Evolutionary conservation across 1,284 basidiomycete species (phyloP), one percentile per base, ranked within the genome.

Genomic region (Melampsora americana): DNA sequence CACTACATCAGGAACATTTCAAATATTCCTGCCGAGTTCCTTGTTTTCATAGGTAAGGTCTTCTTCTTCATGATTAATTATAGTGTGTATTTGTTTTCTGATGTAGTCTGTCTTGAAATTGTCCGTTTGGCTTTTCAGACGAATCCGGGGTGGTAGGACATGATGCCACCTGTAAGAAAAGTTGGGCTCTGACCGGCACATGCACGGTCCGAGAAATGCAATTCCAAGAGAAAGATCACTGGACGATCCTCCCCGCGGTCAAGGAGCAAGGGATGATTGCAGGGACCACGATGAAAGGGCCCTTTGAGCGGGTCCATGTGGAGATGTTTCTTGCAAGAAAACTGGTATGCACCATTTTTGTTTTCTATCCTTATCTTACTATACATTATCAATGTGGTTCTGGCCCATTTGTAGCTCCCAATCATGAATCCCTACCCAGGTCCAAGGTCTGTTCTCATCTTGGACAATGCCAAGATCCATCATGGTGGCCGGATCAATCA

Each of bases 391-490:
- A 3, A 4, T 2, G 5, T 3, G 3, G 4, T 16, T 53, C 3
- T 16, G 5, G 4, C 26, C 50, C n/a, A n/a, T n/a, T n/a, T 32
- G 9, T 30, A 59, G 67, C 67, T 69, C n/a, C 67, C 67, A 12
- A 26, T 39, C 20, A 69, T 60, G 53, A 42, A 35, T n/a, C 1
- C 6, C 0, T 69, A 56, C 53, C 67, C 53, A 2, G 50, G 39
- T 0, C 50, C 2, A 6, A 35, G 56, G 7, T 56, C 48, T 16
- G 50, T 69, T 39, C 67, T 69, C 5, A 18, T 69, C 2, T 42
- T 61, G 35, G 59, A 70, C 32, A 70, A 70, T 26, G 35, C 59
- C 42, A 30, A 7, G 5, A 61, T 70, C 26, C 56, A 70, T 42
- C 69, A 28, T 42, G n/a, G 56, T 18, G 50, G 20, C 26, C 32